Conservation (phyloP, 1,139 yeast genomes). For the Yamadazyma mexicana region DNA sequence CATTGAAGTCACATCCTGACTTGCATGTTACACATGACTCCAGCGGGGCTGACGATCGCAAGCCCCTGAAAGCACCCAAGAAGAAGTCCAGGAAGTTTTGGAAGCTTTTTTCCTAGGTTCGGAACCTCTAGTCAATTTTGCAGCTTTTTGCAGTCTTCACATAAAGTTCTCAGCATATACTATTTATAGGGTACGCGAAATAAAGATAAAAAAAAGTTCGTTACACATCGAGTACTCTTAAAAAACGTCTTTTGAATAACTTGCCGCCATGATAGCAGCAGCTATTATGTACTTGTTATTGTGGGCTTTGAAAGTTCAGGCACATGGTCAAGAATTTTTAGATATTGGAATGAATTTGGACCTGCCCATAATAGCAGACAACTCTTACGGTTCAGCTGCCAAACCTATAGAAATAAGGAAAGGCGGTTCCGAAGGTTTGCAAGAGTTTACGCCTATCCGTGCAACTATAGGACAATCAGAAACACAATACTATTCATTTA, state of each 20-base stretch:
- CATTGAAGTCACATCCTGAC: slow-evolving; percentile 44
- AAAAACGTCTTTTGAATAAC: not conserved
- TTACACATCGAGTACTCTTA: not conserved
- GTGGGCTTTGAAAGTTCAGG: too few relatives aligned
- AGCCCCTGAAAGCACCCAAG: slow-evolving; percentile 22
- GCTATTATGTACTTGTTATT: not conserved
- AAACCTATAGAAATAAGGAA: slow-evolving; percentile 3
- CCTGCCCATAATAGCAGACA: slow-evolving; percentile 8
- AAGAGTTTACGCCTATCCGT: slow-evolving; percentile 46
- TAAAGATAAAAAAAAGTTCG: too few relatives aligned
- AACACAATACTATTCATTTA: slow-evolving; percentile 44
- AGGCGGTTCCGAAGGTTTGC: slow-evolving; percentile 17
- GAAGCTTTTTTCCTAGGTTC: slow-evolving; percentile 28
- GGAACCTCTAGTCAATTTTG: not conserved
- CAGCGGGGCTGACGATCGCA: slow-evolving; percentile 7
- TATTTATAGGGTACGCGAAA: too few relatives aligned
- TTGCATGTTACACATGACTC: slow-evolving; percentile 17
- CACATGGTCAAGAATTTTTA: not conserved
- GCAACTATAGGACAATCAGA: slow-evolving; percentile 40
- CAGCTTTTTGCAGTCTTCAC: too few relatives aligned
- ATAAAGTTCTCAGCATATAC: too few relatives aligned
- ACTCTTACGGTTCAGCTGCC: not conserved
- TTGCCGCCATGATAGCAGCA: not conserved
- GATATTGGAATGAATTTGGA: slow-evolving; percentile 7
- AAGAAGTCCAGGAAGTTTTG: slow-evolving; percentile 33